Conservation (phyloP, 163 green algal species). For the Scenedesmus sp. region DNA sequence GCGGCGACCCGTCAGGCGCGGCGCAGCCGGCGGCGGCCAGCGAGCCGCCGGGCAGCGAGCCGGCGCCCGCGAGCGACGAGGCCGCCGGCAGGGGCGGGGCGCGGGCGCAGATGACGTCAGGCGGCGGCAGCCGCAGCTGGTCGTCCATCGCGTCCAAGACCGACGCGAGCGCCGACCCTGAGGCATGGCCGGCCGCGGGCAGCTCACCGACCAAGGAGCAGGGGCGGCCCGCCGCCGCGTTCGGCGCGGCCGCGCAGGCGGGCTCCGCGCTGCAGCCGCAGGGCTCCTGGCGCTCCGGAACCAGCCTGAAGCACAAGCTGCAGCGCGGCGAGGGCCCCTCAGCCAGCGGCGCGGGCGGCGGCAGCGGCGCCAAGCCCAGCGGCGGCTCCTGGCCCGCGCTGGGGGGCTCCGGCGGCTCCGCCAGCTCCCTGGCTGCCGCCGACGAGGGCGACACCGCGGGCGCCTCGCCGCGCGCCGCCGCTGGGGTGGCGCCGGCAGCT, state of each 20-base stretch:
- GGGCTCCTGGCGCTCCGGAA: neutral
- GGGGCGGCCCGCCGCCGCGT: neutral
- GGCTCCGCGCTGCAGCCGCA: neutral
- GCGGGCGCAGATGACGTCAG: neutral
- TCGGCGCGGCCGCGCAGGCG: neutral
- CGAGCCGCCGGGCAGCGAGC: no score
- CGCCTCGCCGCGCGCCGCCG: slow-evolving; percentile 8
- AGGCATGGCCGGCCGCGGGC: neutral
- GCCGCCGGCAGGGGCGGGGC: no score
- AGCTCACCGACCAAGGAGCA: slow-evolving; percentile 5
- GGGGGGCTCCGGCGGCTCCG: neutral
- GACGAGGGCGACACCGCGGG: slow-evolving; percentile 7
- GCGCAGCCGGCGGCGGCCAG: no score
- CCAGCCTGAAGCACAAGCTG: neutral
- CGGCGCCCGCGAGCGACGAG: no score
- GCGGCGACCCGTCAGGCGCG: no score
- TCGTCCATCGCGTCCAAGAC: slow-evolving; percentile 21
- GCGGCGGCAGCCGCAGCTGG: slow-evolving; percentile 2
- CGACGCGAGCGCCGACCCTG: slow-evolving; percentile 1
- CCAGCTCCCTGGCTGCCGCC: slow-evolving; percentile 5
- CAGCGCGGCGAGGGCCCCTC: neutral
- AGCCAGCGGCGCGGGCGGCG: neutral
- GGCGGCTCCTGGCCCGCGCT: slow-evolving; percentile 11
- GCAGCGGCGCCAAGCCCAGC: neutral
- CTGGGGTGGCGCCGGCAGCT: slow-evolving; percentile 15